Evolutionary conservation across 345 rosid species (phyloP), one percentile per base, ranked within the genome.

Genomic region (Eucalyptus paniculata): DNA sequence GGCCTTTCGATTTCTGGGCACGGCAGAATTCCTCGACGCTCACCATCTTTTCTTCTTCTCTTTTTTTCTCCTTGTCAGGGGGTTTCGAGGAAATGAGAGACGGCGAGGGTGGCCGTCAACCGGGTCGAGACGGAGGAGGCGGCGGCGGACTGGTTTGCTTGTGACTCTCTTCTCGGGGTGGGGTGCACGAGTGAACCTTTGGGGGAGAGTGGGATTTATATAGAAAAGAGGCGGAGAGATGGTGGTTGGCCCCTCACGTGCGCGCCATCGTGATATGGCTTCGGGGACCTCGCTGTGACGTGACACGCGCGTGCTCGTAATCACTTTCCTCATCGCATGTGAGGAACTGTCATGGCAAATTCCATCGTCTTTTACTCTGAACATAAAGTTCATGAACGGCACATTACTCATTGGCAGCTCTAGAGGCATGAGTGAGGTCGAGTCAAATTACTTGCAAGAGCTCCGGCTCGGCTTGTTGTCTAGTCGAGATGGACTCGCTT

Each of bases 1-100:
- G 94, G 7, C 96, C 96, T 40, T 91, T 80, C 1, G 96, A 94
- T 34, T 94, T 82, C 62, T 92, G 94, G 30, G 93, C 91, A 86
- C 47, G 90, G 26, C 92, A 87, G 32, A 94, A 60, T 58, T 94
- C 96, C 5, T 93, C 93, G 1, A 94, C 94, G 19, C 88, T 90
- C 91, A 92, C 94, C 96, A 92, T 94, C 56, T 67, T 49, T 89
- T 19, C 10, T 56, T 23, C 50, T 49, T 49, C 50, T 49, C n/a
- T 12, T 42, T 12, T 3, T 8, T 3, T 3, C 24, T 19, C 24
- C 87, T n/a, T 6, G 37, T n/a, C 42, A 21, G 56, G 24, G 5
- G 87, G n/a, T 12, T 49, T 1, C 11, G 1, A n/a, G 17, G 11
- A 28, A 85, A 18, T 3, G 40, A 17, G 24, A n/a, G 51, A 86